Evolutionary conservation across 2,329 filamentous ascomycete species (phyloP), one percentile per base, ranked within the genome.

Genomic region (Hymenoscyphus fraxineus): DNA sequence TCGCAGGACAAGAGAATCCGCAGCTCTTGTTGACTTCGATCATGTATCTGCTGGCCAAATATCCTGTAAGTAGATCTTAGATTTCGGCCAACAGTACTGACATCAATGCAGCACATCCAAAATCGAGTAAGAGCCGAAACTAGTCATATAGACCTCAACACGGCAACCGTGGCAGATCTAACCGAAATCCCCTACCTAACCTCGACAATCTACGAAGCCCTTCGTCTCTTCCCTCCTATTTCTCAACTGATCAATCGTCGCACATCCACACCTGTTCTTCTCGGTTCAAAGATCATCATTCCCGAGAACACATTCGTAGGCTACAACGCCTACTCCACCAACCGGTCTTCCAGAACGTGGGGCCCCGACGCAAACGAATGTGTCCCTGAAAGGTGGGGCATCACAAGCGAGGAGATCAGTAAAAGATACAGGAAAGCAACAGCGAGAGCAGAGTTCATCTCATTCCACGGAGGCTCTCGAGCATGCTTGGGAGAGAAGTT

Each of bases 211-310:
- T 63, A 63, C 31, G 61, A 63, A 55, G 19, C 32, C 41, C 61
- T 63, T 10, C 61, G 61, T 12, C 61, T 63, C 55, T 63, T 63
- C 44, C 61, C 56, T 15, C 56, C 61, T 16, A 63, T 63, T 40
- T 63, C 61, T 10, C 61, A 63, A 59, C 55, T 63, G 1, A 63
- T 63, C 7, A 63, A 63, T 35, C 39, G 61, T 15, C 61, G 60
- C 6, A 62, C 60, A 6, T 62, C 60, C 19, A 16, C 15, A 19
- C 35, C 22, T 22, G 54, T 58, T 31, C 2, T 62, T 2, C 54
- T 62, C 3, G 54, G 60, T 57, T 38, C 19, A n/a, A 40, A 47
- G 13, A 57, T 58, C 7, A 19, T 27, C 19, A 62, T 62, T 22
- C 60, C 60, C 2, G 54, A 35, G 31, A 31, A 41, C 54, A 62